Percentiles rank a stretch among this genome's conserved stretches.
phyloP scores from a whole-genome alignment of 768 basidiomycete species.

The Tylopilus plumbeoviolaceoides region DNA sequence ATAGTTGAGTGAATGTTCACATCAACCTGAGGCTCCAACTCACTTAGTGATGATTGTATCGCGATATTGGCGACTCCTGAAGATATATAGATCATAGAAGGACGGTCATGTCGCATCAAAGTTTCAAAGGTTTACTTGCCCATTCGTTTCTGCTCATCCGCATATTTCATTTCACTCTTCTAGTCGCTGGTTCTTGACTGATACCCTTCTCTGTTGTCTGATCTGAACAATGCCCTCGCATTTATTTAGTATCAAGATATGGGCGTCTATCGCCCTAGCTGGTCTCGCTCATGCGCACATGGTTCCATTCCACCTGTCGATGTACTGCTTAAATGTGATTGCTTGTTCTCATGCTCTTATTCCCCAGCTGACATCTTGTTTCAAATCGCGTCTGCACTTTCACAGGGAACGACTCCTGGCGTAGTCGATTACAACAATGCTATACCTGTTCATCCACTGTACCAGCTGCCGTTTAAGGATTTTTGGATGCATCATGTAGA shows the following conservation, averaged over 20 bases:
- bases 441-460: background rate
- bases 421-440: constrained; percentile 1
- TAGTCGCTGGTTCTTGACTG: background rate
- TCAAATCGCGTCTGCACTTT: background rate
- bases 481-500: constrained; percentile 8
- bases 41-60: background rate
- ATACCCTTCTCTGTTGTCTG: background rate
- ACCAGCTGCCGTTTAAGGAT: background rate
- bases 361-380: background rate
- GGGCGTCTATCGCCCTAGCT: constrained; percentile 10
- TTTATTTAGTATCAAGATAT: background rate
- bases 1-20: background rate
- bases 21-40: background rate
- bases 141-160: background rate
- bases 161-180: background rate
- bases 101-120: background rate
- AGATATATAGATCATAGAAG: background rate
- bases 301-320: background rate
- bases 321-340: constrained; percentile 12
- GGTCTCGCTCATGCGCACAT: constrained; percentile 10
- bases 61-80: background rate
- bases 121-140: background rate
- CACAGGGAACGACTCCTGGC: background rate
- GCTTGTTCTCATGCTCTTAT: background rate
- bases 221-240: background rate